Base-by-base conservation (phyloP, 1,284 basidiomycete species). In the Trametes sp. region DNA sequence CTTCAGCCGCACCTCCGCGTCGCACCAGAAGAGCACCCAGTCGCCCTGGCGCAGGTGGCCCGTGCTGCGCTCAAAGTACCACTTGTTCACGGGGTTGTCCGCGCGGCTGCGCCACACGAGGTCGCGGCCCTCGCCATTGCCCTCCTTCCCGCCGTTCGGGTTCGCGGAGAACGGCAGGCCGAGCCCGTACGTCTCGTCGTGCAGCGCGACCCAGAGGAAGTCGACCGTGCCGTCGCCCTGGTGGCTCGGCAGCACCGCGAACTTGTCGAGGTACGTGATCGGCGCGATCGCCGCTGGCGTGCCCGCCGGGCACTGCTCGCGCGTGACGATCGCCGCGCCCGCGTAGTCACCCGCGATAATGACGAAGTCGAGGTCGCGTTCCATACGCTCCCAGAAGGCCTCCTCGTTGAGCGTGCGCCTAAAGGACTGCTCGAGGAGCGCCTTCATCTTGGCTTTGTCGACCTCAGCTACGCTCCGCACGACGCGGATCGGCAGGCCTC, bases 141-240 rank as follows among this genome's bases (percentile, higher is more conserved):
- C 98, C 57, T 89, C 87, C 70, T 93, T 89, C 11, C 96, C 96
- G 4, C 97, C 97, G 65, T 96, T 95, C 29, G 96, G 94, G 77
- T 99, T 99, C 66, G 94, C 90, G 57, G 98, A 95, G 77, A 94
- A 96, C 14, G 94, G 89, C 62, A 96, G 85, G 8, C 97, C 98
- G 16, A 98, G 86, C 26, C 98, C 98, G 73, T 98, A 98, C 19
- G 98, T 96, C 78, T 99, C 98, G 78, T 99, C 98, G 71, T 98
- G 95, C 57, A 99, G 81, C 28, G 96, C 97, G 51, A 98, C 96
- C 97, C 98, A 99, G 48, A 99, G 81, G 80, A 99, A 99, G 80
- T 99, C 98, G 59, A 99, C 98, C 0, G 97, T 98, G 23, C 98
- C 98, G 73, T 98, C 96, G 19, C 98, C 98, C 77, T 99, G 98